Evolutionary conservation across 1,139 yeast species (phyloP), one percentile per base, ranked within the genome.

Genomic region (Magnusiomyces fungicola): DNA sequence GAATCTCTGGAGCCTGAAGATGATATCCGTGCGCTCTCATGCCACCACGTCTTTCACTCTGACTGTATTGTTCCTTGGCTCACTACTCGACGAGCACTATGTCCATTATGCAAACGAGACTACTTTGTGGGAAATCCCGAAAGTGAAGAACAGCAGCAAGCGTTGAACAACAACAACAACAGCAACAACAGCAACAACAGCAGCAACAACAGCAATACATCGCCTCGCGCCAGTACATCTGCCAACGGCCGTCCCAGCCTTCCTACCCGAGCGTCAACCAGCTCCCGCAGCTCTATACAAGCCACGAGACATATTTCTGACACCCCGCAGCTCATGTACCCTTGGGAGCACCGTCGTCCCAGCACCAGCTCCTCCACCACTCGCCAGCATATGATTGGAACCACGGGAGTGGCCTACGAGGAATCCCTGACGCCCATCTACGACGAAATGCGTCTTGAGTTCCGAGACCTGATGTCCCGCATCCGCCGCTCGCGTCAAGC

Each of bases 1-100:
- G 95, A 85, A 49, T 62, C 69, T 4, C 73, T 83, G 49, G 85
- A 80, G 54, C 76, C 77, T 46, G 81, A 77, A 12, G 88, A 83
- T 52, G 65, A 69, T 2, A 86, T 86, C 0, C 75, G 95, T 51
- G 92, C 89, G 0, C 70, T 86, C 46, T 69, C 83, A 18, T 86
- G 95, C 68, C 88, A 89, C 10, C 95, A 86, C 66, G 92, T 84
- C 1, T 86, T 81, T 72, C 95, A 86, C 62, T 75, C 82, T 10
- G 81, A 74, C 23, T 86, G 95, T 66, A 72, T 86, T 48, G 89
- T 83, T 55, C 90, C 90, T 1, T 86, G 95, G 95, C 69, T 86
- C 48, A 81, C 80, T 1, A 78, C 78, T 54, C 69, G 94, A 56
- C 73, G 83, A 51, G 94, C 90, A 0, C 81, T 87, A 58, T 86